Base-by-base conservation (phyloP, 2,329 filamentous ascomycete genomes). In the Sporothrix pseudoabietina region DNA sequence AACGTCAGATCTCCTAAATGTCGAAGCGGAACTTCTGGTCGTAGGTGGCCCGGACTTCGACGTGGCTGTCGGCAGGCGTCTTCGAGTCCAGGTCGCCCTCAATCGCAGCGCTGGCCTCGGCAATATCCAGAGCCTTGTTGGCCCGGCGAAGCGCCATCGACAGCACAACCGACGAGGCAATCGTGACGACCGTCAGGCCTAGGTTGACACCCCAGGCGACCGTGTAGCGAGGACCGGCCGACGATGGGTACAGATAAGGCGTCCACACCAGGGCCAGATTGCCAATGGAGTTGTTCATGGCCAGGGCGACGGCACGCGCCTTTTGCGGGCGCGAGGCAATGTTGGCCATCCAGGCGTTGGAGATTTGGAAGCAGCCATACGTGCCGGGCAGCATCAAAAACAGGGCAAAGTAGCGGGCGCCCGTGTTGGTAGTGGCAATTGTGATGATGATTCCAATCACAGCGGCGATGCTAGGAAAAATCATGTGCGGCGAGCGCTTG, bases 321-420 rank as follows among this genome's bases (percentile, higher is more conserved):
- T 77, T 77, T 65, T 74, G 76, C 9, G 78, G 77, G 3, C 77
- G 75, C 3, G 77, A 76, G 2, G 74, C 76, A 52, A 77, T 78
- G 73, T 78, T 79, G n/a, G 78, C 77, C 77, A 78, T 78, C 78
- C 78, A 79, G 5, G 78, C 76, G 55, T 78, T 77, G 19, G 76
- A 78, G 10, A 78, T 75, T 73, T 78, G 76, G 69, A 78, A 78
- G 54, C 75, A 75, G 55, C 77, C 77, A 59, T 78, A 78, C 16
- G 75, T 77, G 4, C 75, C 75, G 4, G 75, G 66, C 47, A 69
- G 49, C 66, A 69, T 69, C 7, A 69, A 3, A 10, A 69, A 69
- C 22, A 69, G 14, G 2, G 66, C 30, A 69, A 69, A 69, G 49
- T 69, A 55, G 47, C 66, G 66, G 12, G 66, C 55, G 55, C 26